Percentiles rank a stretch among this genome's conserved stretches.
Conservation (phyloP, 2,329 filamentous ascomycete genomes). For the Diaporthe citrichinensis region DNA sequence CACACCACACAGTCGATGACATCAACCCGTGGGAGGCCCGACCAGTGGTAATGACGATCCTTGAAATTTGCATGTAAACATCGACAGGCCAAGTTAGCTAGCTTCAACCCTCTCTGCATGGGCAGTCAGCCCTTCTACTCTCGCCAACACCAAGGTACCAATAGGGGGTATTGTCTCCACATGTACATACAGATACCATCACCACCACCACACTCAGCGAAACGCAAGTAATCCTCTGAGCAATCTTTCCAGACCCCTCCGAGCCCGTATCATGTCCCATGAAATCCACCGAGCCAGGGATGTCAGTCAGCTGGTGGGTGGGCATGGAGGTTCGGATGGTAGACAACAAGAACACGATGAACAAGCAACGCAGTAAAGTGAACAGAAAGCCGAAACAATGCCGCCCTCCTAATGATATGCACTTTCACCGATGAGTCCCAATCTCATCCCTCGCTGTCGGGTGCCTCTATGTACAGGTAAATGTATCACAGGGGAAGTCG, state of each 20-base stretch:
- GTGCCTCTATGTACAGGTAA: conserved; percentile 17
- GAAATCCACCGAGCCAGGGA: not conserved
- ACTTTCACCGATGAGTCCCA: not conserved
- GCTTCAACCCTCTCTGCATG: not conserved
- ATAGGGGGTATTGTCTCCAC: conserved; percentile 24
- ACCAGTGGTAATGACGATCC: not conserved
- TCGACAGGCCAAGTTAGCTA: conserved; percentile 14
- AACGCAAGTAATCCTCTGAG: conserved; percentile 1
- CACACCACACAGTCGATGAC: not conserved
- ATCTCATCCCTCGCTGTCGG: conserved; percentile 1
- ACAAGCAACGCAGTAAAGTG: conserved; percentile 2
- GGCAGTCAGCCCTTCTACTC: conserved; percentile 4
- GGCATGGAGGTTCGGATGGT: not conserved
- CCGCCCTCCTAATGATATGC: not conserved
- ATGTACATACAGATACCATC: conserved; percentile 9
- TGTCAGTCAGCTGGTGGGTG: not conserved
- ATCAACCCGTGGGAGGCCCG: not conserved
- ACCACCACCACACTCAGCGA: not conserved
- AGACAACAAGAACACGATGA: not conserved
- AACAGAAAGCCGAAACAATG: not conserved
- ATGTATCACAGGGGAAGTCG: not conserved
- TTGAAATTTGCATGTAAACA: not conserved
- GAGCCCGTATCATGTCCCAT: conserved; percentile 3
- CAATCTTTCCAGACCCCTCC: conserved; percentile 34
- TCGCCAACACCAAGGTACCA: not conserved